A percentile compares a stretch with the other conserved stretches of the same genome.
Evolutionary conservation across 1,139 yeast species (phyloP).

Genomic region (Zygosaccharomyces pseudobailii): DNA sequence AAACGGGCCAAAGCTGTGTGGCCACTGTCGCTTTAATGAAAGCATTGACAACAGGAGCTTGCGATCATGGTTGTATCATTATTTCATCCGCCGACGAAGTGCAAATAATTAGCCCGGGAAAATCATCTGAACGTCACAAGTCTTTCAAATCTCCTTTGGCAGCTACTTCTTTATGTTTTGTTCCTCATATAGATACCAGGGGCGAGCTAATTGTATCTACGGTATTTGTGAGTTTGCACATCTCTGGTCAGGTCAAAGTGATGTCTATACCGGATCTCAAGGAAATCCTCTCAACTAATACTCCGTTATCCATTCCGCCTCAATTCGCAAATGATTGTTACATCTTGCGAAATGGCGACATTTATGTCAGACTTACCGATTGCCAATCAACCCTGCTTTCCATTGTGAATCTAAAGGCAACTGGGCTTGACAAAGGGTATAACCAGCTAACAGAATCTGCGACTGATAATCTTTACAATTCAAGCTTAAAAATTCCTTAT

Average conservation of each 20-base stretch:
- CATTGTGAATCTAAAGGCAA: constrained; percentile 39
- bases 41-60: constrained; percentile 56
- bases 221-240: constrained; percentile 40
- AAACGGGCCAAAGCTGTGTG: constrained; percentile 55
- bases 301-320: constrained; percentile 42
- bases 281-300: constrained; percentile 41
- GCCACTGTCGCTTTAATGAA: constrained; percentile 61
- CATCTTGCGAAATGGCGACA: constrained; percentile 68
- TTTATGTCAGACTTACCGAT: constrained; percentile 53
- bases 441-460: constrained; percentile 14
- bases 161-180: constrained; percentile 55
- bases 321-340: constrained; percentile 41
- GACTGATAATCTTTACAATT: constrained; percentile 54
- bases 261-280: constrained; percentile 51
- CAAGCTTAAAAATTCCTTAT: constrained; percentile 59
- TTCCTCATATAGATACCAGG: constrained; percentile 22
- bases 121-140: constrained; percentile 56
- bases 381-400: constrained; percentile 54
- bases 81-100: constrained; percentile 59
- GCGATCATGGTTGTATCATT: constrained; percentile 59
- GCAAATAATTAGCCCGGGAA: constrained; percentile 58
- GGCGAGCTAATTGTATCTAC: constrained; percentile 37
- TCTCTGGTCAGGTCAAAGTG: constrained; percentile 41
- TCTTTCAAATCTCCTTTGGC: constrained; percentile 46
- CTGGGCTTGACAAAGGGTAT: constrained; percentile 26